Evolutionary conservation across 176 grass and related monocot species (phyloP).

Genomic region (barley (Hordeum vulgare)): MorexV3_pseudomolecules_assembly NC_058524.1:623031000-623031499

Average conservation of each 20-base stretch:
- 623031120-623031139: slow-evolving; percentile 79
- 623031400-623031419: slow-evolving; percentile 68
- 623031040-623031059: slow-evolving; percentile 34
- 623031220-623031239: slow-evolving; percentile 90
- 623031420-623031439: slow-evolving; percentile 76
- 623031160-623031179: slow-evolving; percentile 76
- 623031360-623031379: background rate
- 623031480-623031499: slow-evolving; percentile 70
- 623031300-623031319: slow-evolving; percentile 83
- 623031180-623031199: slow-evolving; percentile 77
- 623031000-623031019: slow-evolving; percentile 60
- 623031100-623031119: slow-evolving; percentile 86
- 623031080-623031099: slow-evolving; percentile 40
- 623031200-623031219: slow-evolving; percentile 72
- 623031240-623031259: slow-evolving; percentile 77
- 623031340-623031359: background rate
- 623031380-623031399: background rate
- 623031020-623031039: slow-evolving; percentile 71
- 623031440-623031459: slow-evolving; percentile 68
- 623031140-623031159: slow-evolving; percentile 80
- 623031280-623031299: slow-evolving; percentile 57
- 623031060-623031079: slow-evolving; percentile 66
- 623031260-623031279: slow-evolving; percentile 81
- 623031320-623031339: slow-evolving; percentile 20
- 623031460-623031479: slow-evolving; percentile 86